Evolutionary conservation across 1,139 yeast genomes (phyloP), one percentile per base, ranked within the genome.

Genomic region (Ogataea hybrid): DNA sequence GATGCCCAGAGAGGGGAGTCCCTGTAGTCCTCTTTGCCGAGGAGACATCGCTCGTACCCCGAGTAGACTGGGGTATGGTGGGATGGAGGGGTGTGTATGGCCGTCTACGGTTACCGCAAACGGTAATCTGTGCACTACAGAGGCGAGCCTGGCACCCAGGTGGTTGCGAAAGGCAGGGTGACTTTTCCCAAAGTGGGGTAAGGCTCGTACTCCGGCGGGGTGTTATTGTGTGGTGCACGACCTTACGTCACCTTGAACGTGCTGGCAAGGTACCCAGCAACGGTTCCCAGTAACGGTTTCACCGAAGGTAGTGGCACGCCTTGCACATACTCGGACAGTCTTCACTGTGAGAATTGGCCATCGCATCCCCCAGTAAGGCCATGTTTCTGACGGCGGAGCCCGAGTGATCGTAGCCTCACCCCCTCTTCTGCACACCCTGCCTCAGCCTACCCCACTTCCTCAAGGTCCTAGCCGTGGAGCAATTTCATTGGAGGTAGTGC

Each of bases 351-450:
- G 21, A 1, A 3, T 3, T 20, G 21, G 9, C 21, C 9, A 2
- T 7, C 7, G 21, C 7, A 20, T 8, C 21, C 4, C 9, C 9
- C 7, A 10, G 7, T 5, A 12, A 2, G 27, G 14, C 27, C 27
- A 25, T 25, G 14, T 25, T 5, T 12, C 27, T 25, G n/a, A 5
- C 17, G n/a, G 12, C 31, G 11, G 27, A 14, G 25, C 27, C 17
- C 35, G 20, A 22, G 20, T 7, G 16, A 17, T 18, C 22, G 14
- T 2, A 18, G n/a, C 20, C 6, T 15, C 43, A 32, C 41, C 41
- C 44, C 44, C 35, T 32, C 35, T 33, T 32, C 43, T 41, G 43
- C 41, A 41, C 44, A 41, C 44, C 44, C 44, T 41, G 25, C 37
- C 15, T 32, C 33, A 32, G 28, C n/a, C 22, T 37, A 37, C 44